These are phyloP conservation scores for Mycothermus thermophilus DNA, from an alignment of 495 filamentous ascomycete genomes.

Conservation along the genomic window DNA sequence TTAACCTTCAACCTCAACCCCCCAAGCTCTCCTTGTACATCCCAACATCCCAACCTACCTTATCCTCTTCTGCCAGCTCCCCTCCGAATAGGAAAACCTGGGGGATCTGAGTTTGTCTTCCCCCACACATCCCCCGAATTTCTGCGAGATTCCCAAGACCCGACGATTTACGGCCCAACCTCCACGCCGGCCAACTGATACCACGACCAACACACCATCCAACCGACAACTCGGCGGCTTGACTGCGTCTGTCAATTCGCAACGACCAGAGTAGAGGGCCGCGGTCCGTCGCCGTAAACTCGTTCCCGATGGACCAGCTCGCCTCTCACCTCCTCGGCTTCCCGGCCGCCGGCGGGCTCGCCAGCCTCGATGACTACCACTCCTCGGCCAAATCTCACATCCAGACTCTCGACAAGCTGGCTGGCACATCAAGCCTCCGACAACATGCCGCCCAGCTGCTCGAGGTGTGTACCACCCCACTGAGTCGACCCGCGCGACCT, in stretches of 20 bases:
- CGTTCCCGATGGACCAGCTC: slow-evolving; percentile 22
- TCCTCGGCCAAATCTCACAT: slow-evolving; percentile 17
- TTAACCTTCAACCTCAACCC: neutral
- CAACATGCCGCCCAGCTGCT: slow-evolving; percentile 18
- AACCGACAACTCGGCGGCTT: too few species aligned
- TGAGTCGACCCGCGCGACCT: too few species aligned
- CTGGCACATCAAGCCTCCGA: slow-evolving; percentile 6
- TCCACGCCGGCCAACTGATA: too few species aligned
- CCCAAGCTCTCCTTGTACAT: neutral
- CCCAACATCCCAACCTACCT: neutral
- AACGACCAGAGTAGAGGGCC: too few species aligned
- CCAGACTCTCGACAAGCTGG: slow-evolving; percentile 18
- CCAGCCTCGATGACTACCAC: slow-evolving; percentile 17
- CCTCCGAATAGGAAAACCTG: neutral
- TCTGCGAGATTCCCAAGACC: too few species aligned
- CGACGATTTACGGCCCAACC: too few species aligned
- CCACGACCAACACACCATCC: too few species aligned
- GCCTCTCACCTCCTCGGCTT: slow-evolving; percentile 27
- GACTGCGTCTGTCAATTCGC: too few species aligned
- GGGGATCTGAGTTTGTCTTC: too few species aligned
- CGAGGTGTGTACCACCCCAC: slow-evolving; percentile 10
- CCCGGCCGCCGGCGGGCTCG: slow-evolving; percentile 16
- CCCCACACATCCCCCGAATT: too few species aligned
- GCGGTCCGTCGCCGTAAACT: slow-evolving; percentile 1
- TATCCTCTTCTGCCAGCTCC: too few species aligned